These are phyloP conservation scores for Sugiyamaella mastotermitis DNA, from an alignment of 805 yeast genomes.

Conservation along the genomic window DNA sequence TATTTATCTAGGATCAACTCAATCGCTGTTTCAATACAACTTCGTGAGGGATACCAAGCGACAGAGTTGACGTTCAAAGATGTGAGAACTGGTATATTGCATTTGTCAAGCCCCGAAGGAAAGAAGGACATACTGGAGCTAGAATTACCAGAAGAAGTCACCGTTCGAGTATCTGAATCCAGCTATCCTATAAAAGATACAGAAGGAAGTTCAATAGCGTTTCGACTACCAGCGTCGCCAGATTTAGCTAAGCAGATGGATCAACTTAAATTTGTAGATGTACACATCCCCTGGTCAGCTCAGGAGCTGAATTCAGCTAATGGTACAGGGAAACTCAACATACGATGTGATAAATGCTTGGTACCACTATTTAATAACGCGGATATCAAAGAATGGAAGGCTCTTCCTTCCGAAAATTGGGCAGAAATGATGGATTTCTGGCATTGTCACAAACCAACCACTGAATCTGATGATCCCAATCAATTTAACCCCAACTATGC, in stretches of 20 bases:
- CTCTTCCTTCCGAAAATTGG: conserved; percentile 92
- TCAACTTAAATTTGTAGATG: background rate
- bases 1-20: conserved; percentile 19
- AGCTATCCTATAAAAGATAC: conserved; percentile 3
- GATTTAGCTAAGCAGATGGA: conserved; percentile 5
- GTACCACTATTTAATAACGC: conserved; percentile 5
- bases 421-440: conserved; percentile 93
- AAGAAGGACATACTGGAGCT: background rate
- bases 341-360: conserved; percentile 8
- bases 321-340: background rate
- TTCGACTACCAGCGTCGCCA: conserved; percentile 20
- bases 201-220: conserved; percentile 8
- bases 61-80: conserved; percentile 11
- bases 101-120: background rate
- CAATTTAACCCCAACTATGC: conserved; percentile 23
- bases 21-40: conserved; percentile 16
- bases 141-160: conserved; percentile 15
- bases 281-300: conserved; percentile 18
- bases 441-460: conserved; percentile 73
- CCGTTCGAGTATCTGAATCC: conserved; percentile 8
- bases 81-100: conserved; percentile 11
- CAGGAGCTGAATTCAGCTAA: background rate
- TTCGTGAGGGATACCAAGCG: conserved; percentile 10
- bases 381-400: conserved; percentile 28
- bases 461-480: conserved; percentile 7